phyloP scores from a whole-genome alignment of 2,329 filamentous ascomycete species.

The Phialocephala subalpina region DNA sequence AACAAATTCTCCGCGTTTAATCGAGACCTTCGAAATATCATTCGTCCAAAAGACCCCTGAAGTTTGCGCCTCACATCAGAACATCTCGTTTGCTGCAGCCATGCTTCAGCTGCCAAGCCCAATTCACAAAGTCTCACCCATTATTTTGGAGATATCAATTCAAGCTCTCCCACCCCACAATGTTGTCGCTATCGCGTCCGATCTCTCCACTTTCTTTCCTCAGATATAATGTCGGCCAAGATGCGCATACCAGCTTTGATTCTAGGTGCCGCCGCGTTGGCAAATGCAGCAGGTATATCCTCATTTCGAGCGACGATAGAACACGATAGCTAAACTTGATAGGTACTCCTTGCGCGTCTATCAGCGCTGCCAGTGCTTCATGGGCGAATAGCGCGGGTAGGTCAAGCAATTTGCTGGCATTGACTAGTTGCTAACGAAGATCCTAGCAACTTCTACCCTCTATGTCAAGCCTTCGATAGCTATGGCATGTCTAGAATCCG shows the following conservation, averaged over 20 bases:
- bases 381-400: not conserved
- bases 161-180: not conserved
- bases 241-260: not conserved
- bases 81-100: not conserved
- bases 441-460: slow-evolving; percentile 6
- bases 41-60: not conserved
- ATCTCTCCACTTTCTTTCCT: not conserved
- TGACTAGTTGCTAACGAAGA: not conserved
- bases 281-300: slow-evolving; percentile 7
- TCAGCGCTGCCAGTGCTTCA: slow-evolving; percentile 7
- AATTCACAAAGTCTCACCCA: not conserved
- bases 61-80: not conserved
- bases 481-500: slow-evolving; percentile 29
- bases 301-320: not conserved
- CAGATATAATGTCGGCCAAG: not conserved
- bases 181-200: not conserved
- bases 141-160: not conserved
- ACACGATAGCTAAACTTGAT: not conserved
- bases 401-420: not conserved
- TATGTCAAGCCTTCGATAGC: slow-evolving; percentile 19
- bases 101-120: not conserved
- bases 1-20: not conserved
- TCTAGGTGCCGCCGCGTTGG: not conserved
- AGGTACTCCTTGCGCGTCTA: slow-evolving; percentile 5
- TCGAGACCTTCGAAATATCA: not conserved